A percentile compares a stretch with the other conserved stretches of the same genome.
Conservation (phyloP, 139 green algal genomes). For the Asterochloris sp. region DNA sequence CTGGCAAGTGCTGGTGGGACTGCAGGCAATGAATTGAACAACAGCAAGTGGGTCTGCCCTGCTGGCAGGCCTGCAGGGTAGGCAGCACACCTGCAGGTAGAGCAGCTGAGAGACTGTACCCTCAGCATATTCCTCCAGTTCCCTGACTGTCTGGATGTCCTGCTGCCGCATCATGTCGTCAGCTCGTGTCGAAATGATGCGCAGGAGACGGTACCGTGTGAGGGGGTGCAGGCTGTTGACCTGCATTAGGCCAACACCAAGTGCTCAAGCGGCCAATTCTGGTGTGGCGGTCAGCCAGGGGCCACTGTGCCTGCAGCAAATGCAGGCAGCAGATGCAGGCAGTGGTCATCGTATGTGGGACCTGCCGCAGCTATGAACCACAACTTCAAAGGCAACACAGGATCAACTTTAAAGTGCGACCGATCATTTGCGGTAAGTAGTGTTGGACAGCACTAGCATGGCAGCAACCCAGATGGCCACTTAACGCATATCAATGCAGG, state of each 20-base stretch:
- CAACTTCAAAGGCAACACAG: too few species aligned
- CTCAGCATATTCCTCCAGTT: constrained; percentile 72
- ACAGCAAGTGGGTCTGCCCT: not conserved
- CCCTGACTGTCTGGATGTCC: constrained; percentile 48
- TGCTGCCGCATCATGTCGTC: constrained; percentile 46
- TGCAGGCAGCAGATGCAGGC: too few species aligned
- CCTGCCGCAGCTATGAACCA: too few species aligned
- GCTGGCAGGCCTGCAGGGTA: not conserved
- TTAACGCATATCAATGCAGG: too few species aligned
- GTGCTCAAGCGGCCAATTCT: not conserved
- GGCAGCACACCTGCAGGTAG: constrained; percentile 46
- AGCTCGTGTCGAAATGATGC: constrained; percentile 61
- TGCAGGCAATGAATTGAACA: not conserved
- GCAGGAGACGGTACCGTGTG: constrained; percentile 66
- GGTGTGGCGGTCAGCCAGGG: too few species aligned
- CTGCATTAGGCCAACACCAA: not conserved
- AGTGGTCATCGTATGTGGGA: too few species aligned
- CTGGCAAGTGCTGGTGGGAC: not conserved
- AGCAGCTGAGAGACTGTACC: constrained; percentile 59
- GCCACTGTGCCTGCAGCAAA: too few species aligned
- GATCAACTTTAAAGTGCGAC: too few species aligned
- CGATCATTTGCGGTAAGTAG: too few species aligned
- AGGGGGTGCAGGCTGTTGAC: constrained; percentile 7
- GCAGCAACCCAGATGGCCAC: too few species aligned
- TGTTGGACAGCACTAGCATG: too few species aligned